These are phyloP conservation scores for Datisca glomerata DNA, from an alignment of 306 rosid genomes.

Conservation along the genomic window DNA sequence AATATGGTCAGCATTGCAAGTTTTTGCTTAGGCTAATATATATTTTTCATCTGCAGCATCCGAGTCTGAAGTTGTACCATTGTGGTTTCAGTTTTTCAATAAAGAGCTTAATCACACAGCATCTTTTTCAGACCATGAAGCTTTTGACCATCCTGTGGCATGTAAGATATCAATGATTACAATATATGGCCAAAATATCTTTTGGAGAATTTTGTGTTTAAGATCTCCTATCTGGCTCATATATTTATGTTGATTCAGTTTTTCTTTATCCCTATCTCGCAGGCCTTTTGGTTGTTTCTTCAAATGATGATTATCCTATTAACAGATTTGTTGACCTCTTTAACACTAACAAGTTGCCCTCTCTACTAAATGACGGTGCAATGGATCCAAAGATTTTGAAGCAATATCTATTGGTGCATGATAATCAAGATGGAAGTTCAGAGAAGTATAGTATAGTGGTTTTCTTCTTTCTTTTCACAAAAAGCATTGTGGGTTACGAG, in stretches of 20 bases:
- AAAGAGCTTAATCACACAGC: slow-evolving; percentile 60
- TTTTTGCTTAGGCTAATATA: slow-evolving; percentile 7
- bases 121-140: slow-evolving; percentile 96
- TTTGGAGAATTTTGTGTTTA: neutral
- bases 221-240: neutral
- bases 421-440: slow-evolving; percentile 67
- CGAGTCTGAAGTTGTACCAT: slow-evolving; percentile 47
- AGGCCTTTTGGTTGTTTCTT: slow-evolving; percentile 92
- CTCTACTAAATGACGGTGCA: slow-evolving; percentile 73
- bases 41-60: slow-evolving; percentile 38
- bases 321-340: slow-evolving; percentile 67
- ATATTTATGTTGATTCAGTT: slow-evolving; percentile 4
- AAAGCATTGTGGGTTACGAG: no score
- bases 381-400: slow-evolving; percentile 90
- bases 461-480: slow-evolving; percentile 4
- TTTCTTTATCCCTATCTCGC: slow-evolving; percentile 21
- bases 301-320: slow-evolving; percentile 83
- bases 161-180: slow-evolving; percentile 39
- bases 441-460: slow-evolving; percentile 54
- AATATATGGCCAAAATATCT: no score
- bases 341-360: slow-evolving; percentile 67
- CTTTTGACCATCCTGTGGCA: slow-evolving; percentile 99
- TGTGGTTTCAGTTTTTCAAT: slow-evolving; percentile 85
- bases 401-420: slow-evolving; percentile 86
- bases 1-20: no score